phyloP scores from a whole-genome alignment of 202 grass and related monocot species.

The Schoenoplectus triqueter region DNA sequence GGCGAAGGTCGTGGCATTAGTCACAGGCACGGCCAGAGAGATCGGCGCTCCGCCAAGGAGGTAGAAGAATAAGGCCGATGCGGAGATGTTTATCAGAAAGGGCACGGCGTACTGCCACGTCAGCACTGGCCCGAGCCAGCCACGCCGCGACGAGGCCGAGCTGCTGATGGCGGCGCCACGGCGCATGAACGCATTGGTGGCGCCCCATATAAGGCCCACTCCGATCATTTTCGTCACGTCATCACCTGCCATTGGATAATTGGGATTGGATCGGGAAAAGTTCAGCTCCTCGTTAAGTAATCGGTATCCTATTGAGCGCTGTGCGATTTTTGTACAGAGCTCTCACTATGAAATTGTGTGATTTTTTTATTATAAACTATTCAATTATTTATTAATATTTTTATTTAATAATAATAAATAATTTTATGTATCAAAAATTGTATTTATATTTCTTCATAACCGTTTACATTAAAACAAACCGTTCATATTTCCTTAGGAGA shows the following conservation, averaged over 20 bases:
- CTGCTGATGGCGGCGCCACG: slow-evolving; percentile 48
- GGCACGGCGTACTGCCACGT: slow-evolving; percentile 80
- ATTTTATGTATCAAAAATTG: too few relatives aligned
- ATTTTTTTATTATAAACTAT: too few relatives aligned
- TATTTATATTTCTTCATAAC: too few relatives aligned
- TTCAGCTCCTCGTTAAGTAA: too few relatives aligned
- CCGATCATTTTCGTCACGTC: slow-evolving; percentile 61
- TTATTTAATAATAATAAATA: too few relatives aligned
- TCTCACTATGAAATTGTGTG: too few relatives aligned
- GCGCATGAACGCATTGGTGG: slow-evolving; percentile 77
- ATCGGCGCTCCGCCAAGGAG: slow-evolving; percentile 70
- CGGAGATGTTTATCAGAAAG: slow-evolving; percentile 67
- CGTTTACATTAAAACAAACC: too few relatives aligned
- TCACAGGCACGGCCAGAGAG: slow-evolving; percentile 82
- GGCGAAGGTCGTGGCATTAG: slow-evolving; percentile 83
- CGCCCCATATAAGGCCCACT: slow-evolving; percentile 74
- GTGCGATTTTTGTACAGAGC: too few relatives aligned
- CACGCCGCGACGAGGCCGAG: slow-evolving; percentile 14
- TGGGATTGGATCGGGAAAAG: background rate
- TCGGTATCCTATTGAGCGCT: too few relatives aligned
- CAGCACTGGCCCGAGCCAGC: slow-evolving; percentile 61
- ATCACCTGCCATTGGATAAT: slow-evolving; percentile 33
- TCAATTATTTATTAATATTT: too few relatives aligned
- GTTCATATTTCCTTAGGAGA: too few relatives aligned
- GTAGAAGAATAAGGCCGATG: slow-evolving; percentile 74